These are phyloP conservation scores for Mimosa pudica DNA, from an alignment of 306 rosid genomes.

Conservation along the genomic window DNA sequence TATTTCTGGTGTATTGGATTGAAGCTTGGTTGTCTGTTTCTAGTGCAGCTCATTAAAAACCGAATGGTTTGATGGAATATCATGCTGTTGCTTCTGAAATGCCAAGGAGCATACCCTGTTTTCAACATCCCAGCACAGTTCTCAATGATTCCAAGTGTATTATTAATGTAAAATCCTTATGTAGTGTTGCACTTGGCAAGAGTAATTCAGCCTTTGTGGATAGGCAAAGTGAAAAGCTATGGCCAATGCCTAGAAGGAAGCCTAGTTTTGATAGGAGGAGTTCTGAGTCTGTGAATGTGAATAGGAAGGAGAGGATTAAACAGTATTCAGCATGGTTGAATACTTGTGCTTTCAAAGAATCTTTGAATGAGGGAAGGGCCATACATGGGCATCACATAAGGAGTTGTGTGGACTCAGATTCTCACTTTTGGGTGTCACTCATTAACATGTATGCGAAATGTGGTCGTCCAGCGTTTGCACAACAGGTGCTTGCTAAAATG, in stretches of 20 bases:
- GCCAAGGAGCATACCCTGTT: background rate
- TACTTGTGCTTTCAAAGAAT: conserved; percentile 36
- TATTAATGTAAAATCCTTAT: background rate
- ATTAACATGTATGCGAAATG: conserved; percentile 36
- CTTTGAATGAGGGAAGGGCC: conserved; percentile 44
- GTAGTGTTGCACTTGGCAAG: conserved; percentile 9
- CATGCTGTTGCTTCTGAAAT: conserved; percentile 21
- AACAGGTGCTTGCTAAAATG: conserved; percentile 39
- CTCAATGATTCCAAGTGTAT: conserved; percentile 7
- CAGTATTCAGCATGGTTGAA: conserved; percentile 38
- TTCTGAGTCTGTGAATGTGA: conserved; percentile 7
- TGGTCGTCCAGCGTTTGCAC: conserved; percentile 25
- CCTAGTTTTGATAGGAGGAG: background rate
- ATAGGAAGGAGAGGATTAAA: conserved; percentile 35
- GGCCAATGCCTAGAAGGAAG: conserved; percentile 4
- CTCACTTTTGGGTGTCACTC: conserved; percentile 41
- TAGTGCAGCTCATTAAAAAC: conserved; percentile 1
- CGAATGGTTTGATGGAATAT: conserved; percentile 28
- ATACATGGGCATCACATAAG: conserved; percentile 38
- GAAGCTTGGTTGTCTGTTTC: background rate
- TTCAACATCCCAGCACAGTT: conserved; percentile 18
- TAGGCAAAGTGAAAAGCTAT: conserved; percentile 7
- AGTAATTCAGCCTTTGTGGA: conserved; percentile 5
- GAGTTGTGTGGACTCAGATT: conserved; percentile 34
- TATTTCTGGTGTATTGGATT: background rate